Base-by-base conservation (phyloP, 2,329 filamentous ascomycete species). In the Aspergillus caelatus region DNA sequence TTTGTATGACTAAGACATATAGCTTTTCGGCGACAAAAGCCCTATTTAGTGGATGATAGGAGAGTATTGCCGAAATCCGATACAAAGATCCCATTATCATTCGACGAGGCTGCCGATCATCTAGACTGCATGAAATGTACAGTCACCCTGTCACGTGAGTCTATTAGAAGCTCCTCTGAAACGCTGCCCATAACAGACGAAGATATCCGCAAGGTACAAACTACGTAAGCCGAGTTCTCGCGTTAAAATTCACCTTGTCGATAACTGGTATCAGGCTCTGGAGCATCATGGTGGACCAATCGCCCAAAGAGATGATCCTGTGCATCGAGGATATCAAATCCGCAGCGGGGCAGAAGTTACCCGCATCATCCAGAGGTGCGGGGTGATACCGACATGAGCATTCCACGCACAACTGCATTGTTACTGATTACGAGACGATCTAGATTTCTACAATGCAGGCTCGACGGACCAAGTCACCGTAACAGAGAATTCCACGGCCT, bases 391-490 rank as follows among this genome's bases (percentile, higher is more conserved):
- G 32, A 8, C 2, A 28, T 16, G 14, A 26, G 10, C 23, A 30
- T 19, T 19, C 12, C 23, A 23, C 23, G 23, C 23, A 30, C 21
- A n/a, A 48, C 2, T 7, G 8, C 28, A 12, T 10, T 19, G 26
- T 30, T 45, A 11, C n/a, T 41, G 41, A 32, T 32, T 43, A 46
- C 16, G 16, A 19, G 34, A 4, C 8, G 2, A 12, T 21, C 11
- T 19, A 80, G 84, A 86, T 57, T 87, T 86, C 75, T 86, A 82
- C 74, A 86, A 87, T 67, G 84, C 83, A 58, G 85, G 85, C 6
- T 83, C 84, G 36, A 72, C 69, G n/a, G 65, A 70, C 34, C 70
- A 73, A 61, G 64, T 73, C 11, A 72, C 70, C 2, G 61, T 86
- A n/a, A 71, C 73, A 12, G 85, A 86, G 61, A 88, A 88, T 65